A percentile compares a stretch with the other conserved stretches of the same genome.
Evolutionary conservation across 1,284 basidiomycete species (phyloP).

Genomic region (Phaffia rhodozyma): DNA sequence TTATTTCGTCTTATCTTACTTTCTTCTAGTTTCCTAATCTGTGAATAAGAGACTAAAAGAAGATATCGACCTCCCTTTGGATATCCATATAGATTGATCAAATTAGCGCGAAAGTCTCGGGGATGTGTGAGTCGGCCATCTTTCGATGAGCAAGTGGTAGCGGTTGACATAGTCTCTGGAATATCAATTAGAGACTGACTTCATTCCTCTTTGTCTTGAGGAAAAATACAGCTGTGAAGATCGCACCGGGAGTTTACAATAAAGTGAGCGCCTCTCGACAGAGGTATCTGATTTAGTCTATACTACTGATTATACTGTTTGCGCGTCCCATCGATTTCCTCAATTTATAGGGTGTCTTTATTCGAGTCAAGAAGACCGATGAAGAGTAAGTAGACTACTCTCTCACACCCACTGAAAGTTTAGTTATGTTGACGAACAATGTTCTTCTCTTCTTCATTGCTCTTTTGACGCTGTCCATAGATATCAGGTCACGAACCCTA

Average conservation of each 20-base stretch:
- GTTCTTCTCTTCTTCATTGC: neutral
- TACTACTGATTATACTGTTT: too few species aligned
- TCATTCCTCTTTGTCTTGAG: neutral
- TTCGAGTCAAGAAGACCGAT: conserved; percentile 51
- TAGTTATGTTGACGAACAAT: neutral
- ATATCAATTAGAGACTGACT: neutral
- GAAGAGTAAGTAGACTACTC: conserved; percentile 38
- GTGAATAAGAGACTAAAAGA: conserved; percentile 15
- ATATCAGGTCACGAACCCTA: conserved; percentile 82
- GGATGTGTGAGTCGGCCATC: conserved; percentile 43
- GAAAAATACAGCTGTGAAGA: conserved; percentile 46
- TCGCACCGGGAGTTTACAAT: conserved; percentile 70
- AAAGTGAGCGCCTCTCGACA: conserved; percentile 32
- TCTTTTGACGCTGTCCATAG: conserved; percentile 19
- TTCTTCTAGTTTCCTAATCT: neutral
- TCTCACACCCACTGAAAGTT: neutral
- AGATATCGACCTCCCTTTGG: neutral
- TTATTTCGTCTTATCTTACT: too few species aligned
- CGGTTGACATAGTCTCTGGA: neutral
- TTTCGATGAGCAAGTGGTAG: neutral
- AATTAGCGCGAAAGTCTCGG: conserved; percentile 78
- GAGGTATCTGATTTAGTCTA: too few species aligned
- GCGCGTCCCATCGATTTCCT: neutral
- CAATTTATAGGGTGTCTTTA: conserved; percentile 55
- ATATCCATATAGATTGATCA: conserved; percentile 53